Conservation (phyloP, 1,284 basidiomycete genomes). For the Sporisorium sorghi region DNA sequence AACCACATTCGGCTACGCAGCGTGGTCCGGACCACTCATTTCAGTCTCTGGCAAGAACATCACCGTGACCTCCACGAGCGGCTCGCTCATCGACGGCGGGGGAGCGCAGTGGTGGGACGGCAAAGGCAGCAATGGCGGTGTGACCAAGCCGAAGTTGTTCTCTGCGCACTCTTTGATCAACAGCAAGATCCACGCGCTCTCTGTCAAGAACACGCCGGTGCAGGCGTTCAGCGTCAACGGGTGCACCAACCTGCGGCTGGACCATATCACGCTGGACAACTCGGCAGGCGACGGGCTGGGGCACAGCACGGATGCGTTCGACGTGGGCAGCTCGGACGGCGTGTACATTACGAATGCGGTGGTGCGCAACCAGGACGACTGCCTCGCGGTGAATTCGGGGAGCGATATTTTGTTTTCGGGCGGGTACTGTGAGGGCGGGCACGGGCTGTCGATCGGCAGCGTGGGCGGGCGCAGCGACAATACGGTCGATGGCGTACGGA, state of each 20-base stretch:
- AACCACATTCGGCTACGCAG: conserved; percentile 37
- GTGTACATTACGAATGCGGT: conserved; percentile 25
- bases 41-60: conserved; percentile 19
- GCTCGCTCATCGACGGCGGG: conserved; percentile 19
- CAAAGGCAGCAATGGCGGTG: conserved; percentile 34
- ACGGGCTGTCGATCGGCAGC: conserved; percentile 47
- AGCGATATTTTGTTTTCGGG: conserved; percentile 27
- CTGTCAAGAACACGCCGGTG: conserved; percentile 44
- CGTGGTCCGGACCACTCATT: conserved; percentile 44
- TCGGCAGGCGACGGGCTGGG: conserved; percentile 15
- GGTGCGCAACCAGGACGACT: conserved; percentile 43
- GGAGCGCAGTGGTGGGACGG: conserved; percentile 41
- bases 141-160: conserved; percentile 45
- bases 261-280: conserved; percentile 32
- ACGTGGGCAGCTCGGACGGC: conserved; percentile 31
- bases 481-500: conserved; percentile 29
- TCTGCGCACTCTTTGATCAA: conserved; percentile 19
- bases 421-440: conserved; percentile 32
- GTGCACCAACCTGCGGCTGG: conserved; percentile 16
- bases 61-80: conserved; percentile 14
- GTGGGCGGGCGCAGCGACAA: conserved; percentile 41
- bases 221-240: conserved; percentile 42
- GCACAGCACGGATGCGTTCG: conserved; percentile 51
- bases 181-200: conserved; percentile 20
- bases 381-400: conserved; percentile 43